Conservation (phyloP, 2,329 filamentous ascomycete genomes). For the Plenodomus tracheiphilus region DNA sequence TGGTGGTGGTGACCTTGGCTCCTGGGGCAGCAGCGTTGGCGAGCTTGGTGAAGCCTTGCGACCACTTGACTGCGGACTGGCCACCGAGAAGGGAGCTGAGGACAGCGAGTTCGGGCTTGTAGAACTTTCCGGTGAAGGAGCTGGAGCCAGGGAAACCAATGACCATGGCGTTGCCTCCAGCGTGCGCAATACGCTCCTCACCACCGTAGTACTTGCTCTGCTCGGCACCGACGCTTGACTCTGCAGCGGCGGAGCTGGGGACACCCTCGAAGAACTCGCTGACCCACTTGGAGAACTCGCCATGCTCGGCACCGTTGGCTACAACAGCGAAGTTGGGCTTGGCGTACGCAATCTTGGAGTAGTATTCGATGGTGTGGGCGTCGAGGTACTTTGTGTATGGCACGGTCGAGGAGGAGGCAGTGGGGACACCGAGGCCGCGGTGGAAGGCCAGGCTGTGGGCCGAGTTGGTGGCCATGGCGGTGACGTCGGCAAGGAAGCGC, state of each 20-base stretch:
- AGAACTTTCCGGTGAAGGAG: slow-evolving; percentile 68
- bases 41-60: slow-evolving; percentile 86
- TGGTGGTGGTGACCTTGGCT: slow-evolving; percentile 72
- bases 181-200: slow-evolving; percentile 84
- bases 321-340: slow-evolving; percentile 92
- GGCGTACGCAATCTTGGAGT: slow-evolving; percentile 76
- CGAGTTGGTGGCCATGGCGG: slow-evolving; percentile 78
- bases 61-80: slow-evolving; percentile 92
- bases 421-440: slow-evolving; percentile 80
- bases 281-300: slow-evolving; percentile 84
- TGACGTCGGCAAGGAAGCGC: slow-evolving; percentile 64
- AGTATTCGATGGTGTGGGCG: slow-evolving; percentile 73
- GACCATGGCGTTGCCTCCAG: slow-evolving; percentile 78
- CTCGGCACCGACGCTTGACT: slow-evolving; percentile 58
- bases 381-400: slow-evolving; percentile 80
- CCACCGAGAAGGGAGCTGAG: slow-evolving; percentile 89
- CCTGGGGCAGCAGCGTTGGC: slow-evolving; percentile 72
- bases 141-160: slow-evolving; percentile 92
- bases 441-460: slow-evolving; percentile 90
- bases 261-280: slow-evolving; percentile 85
- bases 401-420: slow-evolving; percentile 72
- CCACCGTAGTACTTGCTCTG: slow-evolving; percentile 90
- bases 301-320: slow-evolving; percentile 80
- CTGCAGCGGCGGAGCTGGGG: slow-evolving; percentile 53
- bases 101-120: slow-evolving; percentile 89